These are phyloP conservation scores for Tolypocladium guangdongense DNA, from an alignment of 2,329 filamentous ascomycete genomes.

Conservation along the genomic window DNA sequence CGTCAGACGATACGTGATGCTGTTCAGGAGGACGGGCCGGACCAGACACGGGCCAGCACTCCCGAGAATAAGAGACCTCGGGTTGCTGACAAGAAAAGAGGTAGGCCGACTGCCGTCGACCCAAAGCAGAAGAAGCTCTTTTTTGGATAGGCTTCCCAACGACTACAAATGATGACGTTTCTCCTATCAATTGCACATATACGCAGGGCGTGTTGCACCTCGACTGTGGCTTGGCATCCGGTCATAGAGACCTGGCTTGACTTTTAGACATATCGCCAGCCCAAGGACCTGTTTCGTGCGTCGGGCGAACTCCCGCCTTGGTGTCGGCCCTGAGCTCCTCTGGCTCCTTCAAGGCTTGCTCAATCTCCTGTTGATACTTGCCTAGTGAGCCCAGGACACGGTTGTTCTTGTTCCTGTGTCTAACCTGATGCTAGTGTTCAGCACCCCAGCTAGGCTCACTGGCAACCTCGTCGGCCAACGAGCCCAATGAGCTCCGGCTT, in stretches of 20 bases:
- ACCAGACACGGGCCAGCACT: constrained; percentile 16
- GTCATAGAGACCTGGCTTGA: not conserved
- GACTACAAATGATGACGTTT: not conserved
- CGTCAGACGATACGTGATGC: constrained; percentile 75
- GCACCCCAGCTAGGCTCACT: too few species aligned
- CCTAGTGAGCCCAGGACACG: constrained; percentile 18
- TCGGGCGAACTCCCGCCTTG: constrained; percentile 7
- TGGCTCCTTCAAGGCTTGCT: constrained; percentile 2
- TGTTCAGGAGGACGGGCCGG: constrained; percentile 43
- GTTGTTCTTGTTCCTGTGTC: too few species aligned
- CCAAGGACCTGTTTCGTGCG: too few species aligned
- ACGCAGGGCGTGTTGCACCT: not conserved
- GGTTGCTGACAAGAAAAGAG: constrained; percentile 26
- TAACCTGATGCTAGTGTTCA: too few species aligned
- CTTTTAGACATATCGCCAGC: too few species aligned
- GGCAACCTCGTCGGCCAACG: too few species aligned
- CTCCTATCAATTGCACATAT: not conserved
- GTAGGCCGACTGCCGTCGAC: constrained; percentile 22
- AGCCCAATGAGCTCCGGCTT: too few species aligned
- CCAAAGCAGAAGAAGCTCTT: constrained; percentile 41
- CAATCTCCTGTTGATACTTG: constrained; percentile 2
- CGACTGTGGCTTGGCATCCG: not conserved
- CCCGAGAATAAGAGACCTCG: constrained; percentile 27
- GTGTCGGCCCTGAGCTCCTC: constrained; percentile 2
- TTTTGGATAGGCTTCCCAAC: constrained; percentile 28